Percentiles rank a stretch among this genome's conserved stretches.
Conservation (phyloP, 495 filamentous ascomycete species). For the Penicillium herquei region DNA sequence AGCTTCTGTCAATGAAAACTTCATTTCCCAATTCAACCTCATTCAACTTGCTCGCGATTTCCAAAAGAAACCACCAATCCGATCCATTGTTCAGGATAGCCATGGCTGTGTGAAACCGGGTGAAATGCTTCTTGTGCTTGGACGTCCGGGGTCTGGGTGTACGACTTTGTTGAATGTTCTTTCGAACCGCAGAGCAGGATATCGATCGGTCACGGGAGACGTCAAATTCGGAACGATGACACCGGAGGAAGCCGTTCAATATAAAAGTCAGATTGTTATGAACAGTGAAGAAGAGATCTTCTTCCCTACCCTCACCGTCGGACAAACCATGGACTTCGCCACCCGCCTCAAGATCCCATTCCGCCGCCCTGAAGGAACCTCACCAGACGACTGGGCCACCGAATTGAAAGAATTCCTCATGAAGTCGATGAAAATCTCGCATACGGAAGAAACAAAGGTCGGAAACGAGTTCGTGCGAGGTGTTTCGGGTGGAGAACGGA, state of each 20-base stretch:
- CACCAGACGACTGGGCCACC: slow-evolving; percentile 45
- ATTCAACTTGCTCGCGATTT: slow-evolving; percentile 32
- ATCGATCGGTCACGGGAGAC: slow-evolving; percentile 46
- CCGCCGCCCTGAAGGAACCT: slow-evolving; percentile 29
- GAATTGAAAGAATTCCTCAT: slow-evolving; percentile 65
- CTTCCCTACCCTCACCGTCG: slow-evolving; percentile 66
- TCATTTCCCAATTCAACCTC: slow-evolving; percentile 56
- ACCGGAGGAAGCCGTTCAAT: slow-evolving; percentile 53
- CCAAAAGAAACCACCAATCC: slow-evolving; percentile 33
- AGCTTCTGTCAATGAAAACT: slow-evolving; percentile 48
- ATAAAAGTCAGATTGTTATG: slow-evolving; percentile 71
- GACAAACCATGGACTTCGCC: slow-evolving; percentile 70
- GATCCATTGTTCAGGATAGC: slow-evolving; percentile 33
- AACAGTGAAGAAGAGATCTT: slow-evolving; percentile 69
- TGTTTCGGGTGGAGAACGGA: slow-evolving; percentile 79
- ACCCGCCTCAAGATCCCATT: slow-evolving; percentile 34
- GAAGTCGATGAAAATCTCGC: slow-evolving; percentile 69
- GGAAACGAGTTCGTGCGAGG: slow-evolving; percentile 79
- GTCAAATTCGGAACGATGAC: slow-evolving; percentile 59
- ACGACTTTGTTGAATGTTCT: slow-evolving; percentile 60
- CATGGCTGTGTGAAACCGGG: slow-evolving; percentile 54
- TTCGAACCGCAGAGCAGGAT: slow-evolving; percentile 61
- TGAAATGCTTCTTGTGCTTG: slow-evolving; percentile 45
- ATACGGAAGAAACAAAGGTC: slow-evolving; percentile 75
- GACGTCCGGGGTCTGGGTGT: slow-evolving; percentile 44